phyloP scores from a whole-genome alignment of 176 grass and related monocot species.

The Bonia amplexicaulis region DNA sequence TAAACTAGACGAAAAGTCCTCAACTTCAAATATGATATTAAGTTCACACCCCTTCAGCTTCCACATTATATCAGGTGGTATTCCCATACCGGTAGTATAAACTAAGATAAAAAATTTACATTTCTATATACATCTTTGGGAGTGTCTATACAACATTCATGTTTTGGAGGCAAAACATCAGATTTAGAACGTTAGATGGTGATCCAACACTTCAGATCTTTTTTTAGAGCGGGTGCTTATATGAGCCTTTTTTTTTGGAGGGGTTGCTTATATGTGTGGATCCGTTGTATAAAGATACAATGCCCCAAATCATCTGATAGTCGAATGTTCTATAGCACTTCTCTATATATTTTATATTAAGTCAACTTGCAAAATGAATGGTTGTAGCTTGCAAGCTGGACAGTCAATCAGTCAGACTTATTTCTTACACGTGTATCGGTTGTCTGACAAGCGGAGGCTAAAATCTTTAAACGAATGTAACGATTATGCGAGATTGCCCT shows the following conservation, averaged over 20 bases:
- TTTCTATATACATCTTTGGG: background rate
- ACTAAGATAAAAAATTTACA: background rate
- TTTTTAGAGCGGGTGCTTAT: too few species aligned
- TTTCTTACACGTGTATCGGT: background rate
- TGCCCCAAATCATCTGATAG: too few species aligned
- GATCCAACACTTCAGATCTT: too few species aligned
- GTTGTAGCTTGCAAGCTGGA: background rate
- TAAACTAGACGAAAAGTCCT: background rate
- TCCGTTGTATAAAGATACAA: too few species aligned
- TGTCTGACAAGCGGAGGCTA: background rate
- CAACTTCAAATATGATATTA: background rate
- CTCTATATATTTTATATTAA: background rate
- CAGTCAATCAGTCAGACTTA: background rate
- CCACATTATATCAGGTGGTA: background rate
- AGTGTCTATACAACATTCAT: too few species aligned
- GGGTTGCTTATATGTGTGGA: too few species aligned
- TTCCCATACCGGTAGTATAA: background rate
- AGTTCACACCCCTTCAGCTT: background rate
- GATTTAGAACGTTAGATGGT: too few species aligned
- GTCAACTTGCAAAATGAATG: background rate
- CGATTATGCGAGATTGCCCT: background rate
- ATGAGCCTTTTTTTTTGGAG: too few species aligned
- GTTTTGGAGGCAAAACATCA: too few species aligned
- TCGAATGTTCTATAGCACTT: too few species aligned
- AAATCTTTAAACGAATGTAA: background rate